These are phyloP conservation scores for Scedosporium apiospermum DNA, from an alignment of 2,329 filamentous ascomycete genomes.

Conservation along the genomic window DNA sequence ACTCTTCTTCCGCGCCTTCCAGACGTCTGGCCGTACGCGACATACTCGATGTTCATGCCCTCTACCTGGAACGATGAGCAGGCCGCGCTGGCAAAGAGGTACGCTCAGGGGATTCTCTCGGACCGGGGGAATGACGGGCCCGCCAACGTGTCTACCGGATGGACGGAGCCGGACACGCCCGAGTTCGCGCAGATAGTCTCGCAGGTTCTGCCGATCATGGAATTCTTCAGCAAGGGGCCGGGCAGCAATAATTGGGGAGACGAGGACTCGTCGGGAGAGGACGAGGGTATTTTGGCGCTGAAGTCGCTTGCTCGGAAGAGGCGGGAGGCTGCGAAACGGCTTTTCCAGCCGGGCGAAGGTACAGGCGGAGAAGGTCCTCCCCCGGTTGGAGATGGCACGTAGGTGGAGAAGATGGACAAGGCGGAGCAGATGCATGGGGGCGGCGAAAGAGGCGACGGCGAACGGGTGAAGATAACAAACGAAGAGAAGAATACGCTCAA, in stretches of 20 bases:
- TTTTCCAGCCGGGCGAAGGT: background rate
- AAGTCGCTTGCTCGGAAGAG: background rate
- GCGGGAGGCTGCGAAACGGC: background rate
- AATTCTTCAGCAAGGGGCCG: background rate
- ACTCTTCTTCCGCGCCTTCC: background rate
- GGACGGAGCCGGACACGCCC: background rate
- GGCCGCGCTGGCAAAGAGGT: background rate
- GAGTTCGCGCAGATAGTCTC: background rate
- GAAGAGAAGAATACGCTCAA: too few species aligned
- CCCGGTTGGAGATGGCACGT: background rate
- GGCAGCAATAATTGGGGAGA: background rate
- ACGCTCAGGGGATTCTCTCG: background rate
- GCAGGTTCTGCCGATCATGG: background rate
- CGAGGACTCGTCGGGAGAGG: background rate
- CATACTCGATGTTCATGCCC: conserved; percentile 3
- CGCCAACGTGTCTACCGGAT: too few species aligned
- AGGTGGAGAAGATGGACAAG: background rate
- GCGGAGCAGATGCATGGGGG: background rate
- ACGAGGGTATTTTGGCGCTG: background rate
- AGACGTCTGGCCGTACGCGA: conserved; percentile 1
- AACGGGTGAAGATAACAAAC: too few species aligned
- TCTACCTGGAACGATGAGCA: background rate
- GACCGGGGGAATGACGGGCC: background rate
- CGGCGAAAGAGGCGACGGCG: background rate
- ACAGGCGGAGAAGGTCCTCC: background rate